Conservation (phyloP, 805 yeast genomes). For the Wickerhamomyces chambardii region DNA sequence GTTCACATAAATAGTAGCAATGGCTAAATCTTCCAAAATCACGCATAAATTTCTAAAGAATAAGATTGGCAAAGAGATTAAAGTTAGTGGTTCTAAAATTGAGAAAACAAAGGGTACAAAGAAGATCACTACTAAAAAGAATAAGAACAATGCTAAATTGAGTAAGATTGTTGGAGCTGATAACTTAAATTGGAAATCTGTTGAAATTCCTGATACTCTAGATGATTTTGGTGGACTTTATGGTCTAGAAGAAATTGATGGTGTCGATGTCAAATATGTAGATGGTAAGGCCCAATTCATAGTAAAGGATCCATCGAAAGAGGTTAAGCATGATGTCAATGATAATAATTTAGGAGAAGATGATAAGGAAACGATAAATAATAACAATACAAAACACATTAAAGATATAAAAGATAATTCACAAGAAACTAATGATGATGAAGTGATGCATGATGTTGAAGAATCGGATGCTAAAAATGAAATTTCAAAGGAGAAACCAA, state of each 20-base stretch:
- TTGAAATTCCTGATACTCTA: conserved; percentile 72
- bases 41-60: too few relatives aligned
- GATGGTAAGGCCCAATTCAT: conserved; percentile 59
- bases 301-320: conserved; percentile 25
- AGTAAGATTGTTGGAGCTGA: conserved; percentile 37
- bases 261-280: conserved; percentile 73
- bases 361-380: conserved; percentile 5
- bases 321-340: conserved; percentile 11
- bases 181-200: conserved; percentile 68
- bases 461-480: conserved; percentile 13
- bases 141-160: conserved; percentile 7
- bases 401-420: conserved; percentile 2
- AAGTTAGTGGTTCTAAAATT: background rate
- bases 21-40: background rate
- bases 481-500: conserved; percentile 6
- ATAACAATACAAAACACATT: background rate
- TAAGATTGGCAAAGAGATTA: too few relatives aligned
- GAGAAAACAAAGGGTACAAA: background rate
- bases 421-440: conserved; percentile 14
- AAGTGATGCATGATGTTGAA: conserved; percentile 10
- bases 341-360: conserved; percentile 10
- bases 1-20: too few relatives aligned
- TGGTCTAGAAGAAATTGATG: conserved; percentile 91
- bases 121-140: conserved; percentile 1
- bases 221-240: conserved; percentile 88